Base-by-base conservation (phyloP, 2,329 filamentous ascomycete genomes). In the Penicillium sp. region DNA sequence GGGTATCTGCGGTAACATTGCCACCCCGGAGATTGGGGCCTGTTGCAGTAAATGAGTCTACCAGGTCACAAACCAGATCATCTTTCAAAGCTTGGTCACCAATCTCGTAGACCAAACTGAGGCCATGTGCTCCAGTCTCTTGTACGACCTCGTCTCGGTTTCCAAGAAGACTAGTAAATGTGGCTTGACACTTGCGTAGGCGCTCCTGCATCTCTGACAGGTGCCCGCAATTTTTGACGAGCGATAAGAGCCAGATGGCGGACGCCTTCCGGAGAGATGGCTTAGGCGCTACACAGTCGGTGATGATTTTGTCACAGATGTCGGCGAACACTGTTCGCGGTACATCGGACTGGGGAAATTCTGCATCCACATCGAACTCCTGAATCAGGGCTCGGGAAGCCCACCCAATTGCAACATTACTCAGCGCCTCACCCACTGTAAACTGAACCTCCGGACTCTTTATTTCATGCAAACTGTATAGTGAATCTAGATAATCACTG, bases 111-210 rank as follows among this genome's bases (percentile, higher is more conserved):
- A 98, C 92, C 48, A 98, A 76, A n/a, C 91, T 88, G 29, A 99
- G 81, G 0, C 95, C 95, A 56, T 93, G 84, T 0, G 93, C 96
- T 4, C 95, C 93, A 5, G 92, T 96, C 75, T 99, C 95, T 73
- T 99, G 95, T 0, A 98, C 92, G 9, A 98, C 84, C 70, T 98
- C 93, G 67, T 99, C 95, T 21, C 93, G 85, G 56, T 96, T 92
- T 16, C 88, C 89, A 13, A 99, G 82, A 29, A 97, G 87, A 26
- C 88, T 83, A 80, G 96, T 93, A 73, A 99, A 99, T 0, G 91
- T 90, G 35, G 84, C 84, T 73, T 99, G 95, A 57, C 89, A 92
- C 65, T 91, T 85, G 49, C 90, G 83, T 39, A 99, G 79, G 13
- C 86, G 85, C 5, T 80, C 78, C 68, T 96, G 90, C 5, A 98